Percentiles rank a stretch among this genome's conserved stretches.
phyloP scores from a whole-genome alignment of 2,329 filamentous ascomycete species.

The Phialophora tarda region DNA sequence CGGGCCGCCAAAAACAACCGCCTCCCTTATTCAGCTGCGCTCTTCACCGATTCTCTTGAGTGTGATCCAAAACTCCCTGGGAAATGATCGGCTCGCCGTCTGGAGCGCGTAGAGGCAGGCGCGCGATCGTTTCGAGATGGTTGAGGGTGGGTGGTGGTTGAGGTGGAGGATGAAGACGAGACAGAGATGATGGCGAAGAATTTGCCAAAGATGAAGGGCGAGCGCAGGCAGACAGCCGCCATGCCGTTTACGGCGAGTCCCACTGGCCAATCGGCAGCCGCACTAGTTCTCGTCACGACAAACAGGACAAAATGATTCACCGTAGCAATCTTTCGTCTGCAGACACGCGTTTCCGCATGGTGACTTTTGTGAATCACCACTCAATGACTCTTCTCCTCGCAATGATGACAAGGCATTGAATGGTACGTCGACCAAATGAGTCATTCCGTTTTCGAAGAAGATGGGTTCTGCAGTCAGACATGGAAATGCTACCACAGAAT shows the following conservation, averaged over 20 bases:
- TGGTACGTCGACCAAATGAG: background rate
- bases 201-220: conserved; percentile 20
- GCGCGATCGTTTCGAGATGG: conserved; percentile 37
- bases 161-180: conserved; percentile 29
- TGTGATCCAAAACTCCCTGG: conserved; percentile 34
- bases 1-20: conserved; percentile 38
- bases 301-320: background rate
- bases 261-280: background rate
- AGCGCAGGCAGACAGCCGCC: conserved; percentile 22
- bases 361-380: background rate
- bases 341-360: too few species aligned
- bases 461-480: background rate
- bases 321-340: background rate
- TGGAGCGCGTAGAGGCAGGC: conserved; percentile 26
- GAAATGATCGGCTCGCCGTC: conserved; percentile 33
- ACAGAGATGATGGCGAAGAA: conserved; percentile 23
- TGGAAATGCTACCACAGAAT: background rate
- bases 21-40: conserved; percentile 36
- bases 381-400: background rate
- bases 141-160: conserved; percentile 29
- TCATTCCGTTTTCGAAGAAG: background rate
- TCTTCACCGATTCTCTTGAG: conserved; percentile 31
- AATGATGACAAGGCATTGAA: background rate
- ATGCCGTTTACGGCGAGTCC: background rate
- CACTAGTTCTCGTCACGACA: background rate